Evolutionary conservation across 1,139 yeast genomes (phyloP).

Genomic region (Blastobotrys capitulatus): DNA sequence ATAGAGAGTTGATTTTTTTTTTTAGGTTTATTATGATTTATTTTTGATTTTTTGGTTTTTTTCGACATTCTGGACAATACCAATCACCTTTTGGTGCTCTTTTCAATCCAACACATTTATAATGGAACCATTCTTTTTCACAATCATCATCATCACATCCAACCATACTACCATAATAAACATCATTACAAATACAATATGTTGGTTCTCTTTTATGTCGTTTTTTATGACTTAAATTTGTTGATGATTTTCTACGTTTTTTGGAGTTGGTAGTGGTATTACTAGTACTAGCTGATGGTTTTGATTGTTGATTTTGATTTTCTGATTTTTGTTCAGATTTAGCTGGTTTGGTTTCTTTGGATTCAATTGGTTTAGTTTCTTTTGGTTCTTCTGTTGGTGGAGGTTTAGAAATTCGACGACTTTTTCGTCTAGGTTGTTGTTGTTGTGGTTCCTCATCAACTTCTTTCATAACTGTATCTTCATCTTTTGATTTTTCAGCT

Average conservation of each 20-base stretch:
- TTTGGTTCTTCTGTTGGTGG: too few species aligned
- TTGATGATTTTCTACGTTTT: not conserved
- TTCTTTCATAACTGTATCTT: not conserved
- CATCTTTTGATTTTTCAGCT: not conserved
- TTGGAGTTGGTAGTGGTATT: too few species aligned
- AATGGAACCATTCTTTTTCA: constrained; percentile 76
- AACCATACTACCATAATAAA: constrained; percentile 82
- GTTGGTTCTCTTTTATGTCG: constrained; percentile 13
- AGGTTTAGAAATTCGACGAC: not conserved
- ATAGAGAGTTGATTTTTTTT: not conserved
- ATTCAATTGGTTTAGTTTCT: too few species aligned
- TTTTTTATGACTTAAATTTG: not conserved
- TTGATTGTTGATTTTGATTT: too few species aligned
- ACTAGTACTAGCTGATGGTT: too few species aligned
- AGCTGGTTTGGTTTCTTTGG: too few species aligned
- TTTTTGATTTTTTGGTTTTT: not conserved
- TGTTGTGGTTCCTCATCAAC: too few species aligned
- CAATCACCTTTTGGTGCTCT: constrained; percentile 31
- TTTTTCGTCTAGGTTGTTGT: not conserved
- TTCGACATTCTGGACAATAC: constrained; percentile 33
- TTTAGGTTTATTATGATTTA: not conserved
- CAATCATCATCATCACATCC: constrained; percentile 82
- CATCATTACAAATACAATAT: constrained; percentile 76
- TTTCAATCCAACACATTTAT: constrained; percentile 63
- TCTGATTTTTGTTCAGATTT: too few species aligned